Conservation (phyloP, 2,329 filamentous ascomycete genomes). For the Raffaelea arxii region DNA sequence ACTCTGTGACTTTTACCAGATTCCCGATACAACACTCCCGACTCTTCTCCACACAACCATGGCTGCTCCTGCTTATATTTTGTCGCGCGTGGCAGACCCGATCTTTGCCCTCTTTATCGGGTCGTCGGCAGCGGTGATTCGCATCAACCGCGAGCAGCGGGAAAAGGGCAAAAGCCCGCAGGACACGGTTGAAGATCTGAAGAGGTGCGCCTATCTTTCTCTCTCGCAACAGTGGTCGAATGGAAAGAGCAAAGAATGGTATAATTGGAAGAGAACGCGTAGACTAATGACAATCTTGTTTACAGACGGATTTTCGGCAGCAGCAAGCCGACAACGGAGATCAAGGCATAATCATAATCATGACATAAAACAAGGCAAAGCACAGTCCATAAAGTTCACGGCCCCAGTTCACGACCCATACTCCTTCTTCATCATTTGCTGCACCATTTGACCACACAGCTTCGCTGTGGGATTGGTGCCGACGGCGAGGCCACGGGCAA, state of each 20-base stretch:
- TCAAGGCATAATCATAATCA: no score
- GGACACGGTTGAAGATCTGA: constrained; percentile 37
- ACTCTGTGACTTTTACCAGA: no score
- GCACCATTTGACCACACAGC: constrained; percentile 59
- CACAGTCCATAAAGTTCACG: constrained; percentile 1
- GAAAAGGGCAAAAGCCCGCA: constrained; percentile 43
- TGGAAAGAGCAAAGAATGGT: no score
- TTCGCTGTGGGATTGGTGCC: constrained; percentile 60
- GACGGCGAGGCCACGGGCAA: constrained; percentile 55
- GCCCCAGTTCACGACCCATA: constrained; percentile 38
- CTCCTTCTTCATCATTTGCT: constrained; percentile 60
- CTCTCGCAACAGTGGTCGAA: background rate
- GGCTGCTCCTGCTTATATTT: constrained; percentile 48
- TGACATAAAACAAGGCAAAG: constrained; percentile 2
- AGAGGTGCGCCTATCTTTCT: constrained; percentile 28
- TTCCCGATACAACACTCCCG: no score
- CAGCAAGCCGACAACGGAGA: background rate
- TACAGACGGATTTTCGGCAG: background rate
- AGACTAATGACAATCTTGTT: no score
- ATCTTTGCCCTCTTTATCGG: constrained; percentile 50
- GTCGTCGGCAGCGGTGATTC: constrained; percentile 41
- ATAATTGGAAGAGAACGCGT: no score
- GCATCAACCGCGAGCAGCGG: constrained; percentile 52
- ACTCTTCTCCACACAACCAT: no score
- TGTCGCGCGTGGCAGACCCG: constrained; percentile 48